Base-by-base conservation (phyloP, 805 yeast genomes). In the Lipomyces yamadae region DNA sequence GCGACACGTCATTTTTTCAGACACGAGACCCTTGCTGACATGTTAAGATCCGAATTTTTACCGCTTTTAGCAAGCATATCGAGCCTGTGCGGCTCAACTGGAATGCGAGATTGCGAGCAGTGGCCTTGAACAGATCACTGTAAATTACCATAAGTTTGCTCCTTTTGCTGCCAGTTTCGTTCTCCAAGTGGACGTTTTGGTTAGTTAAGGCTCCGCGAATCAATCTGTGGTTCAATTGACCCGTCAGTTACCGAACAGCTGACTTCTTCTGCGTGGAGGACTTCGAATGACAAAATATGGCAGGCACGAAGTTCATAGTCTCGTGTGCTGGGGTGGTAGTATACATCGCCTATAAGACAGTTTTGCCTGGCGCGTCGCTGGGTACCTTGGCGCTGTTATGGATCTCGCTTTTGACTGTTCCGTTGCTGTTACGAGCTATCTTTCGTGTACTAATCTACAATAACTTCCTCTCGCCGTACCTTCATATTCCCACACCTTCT, bases 251-350 rank as follows among this genome's bases (percentile, higher is more conserved):
- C 2, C 6, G 4, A 42, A n/a, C 18, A 42, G n/a, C n/a, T 42
- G 48, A 15, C 48, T 15, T 42, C 18, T 5, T 18, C 7, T 7
- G n/a, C 7, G 24, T 42, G 8, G 8, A 5, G 18, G 24, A 10
- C 48, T 13, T 5, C 48, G 13, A 42, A 4, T 42, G 24, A 15
- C 48, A 42, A 42, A 42, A 15, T 42, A 62, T 55, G 57, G 56
- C 62, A 10, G 54, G 66, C 18, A 35, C 10, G 45, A 66, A 62
- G 50, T 59, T 66, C 60, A 18, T 24, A n/a, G 53, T 62, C 2
- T 18, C 69, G 1, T 48, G 54, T 60, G 69, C 69, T 5, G 69
- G 69, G 37, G 33, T 37, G 33, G 33, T 18, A n/a, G 66, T 62
- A 29, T 66, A 62, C 52, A 52, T 66, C 32, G 18, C 52, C 24